These are phyloP conservation scores for Pholiota conissans DNA, from an alignment of 768 basidiomycete species.

Conservation along the genomic window DNA sequence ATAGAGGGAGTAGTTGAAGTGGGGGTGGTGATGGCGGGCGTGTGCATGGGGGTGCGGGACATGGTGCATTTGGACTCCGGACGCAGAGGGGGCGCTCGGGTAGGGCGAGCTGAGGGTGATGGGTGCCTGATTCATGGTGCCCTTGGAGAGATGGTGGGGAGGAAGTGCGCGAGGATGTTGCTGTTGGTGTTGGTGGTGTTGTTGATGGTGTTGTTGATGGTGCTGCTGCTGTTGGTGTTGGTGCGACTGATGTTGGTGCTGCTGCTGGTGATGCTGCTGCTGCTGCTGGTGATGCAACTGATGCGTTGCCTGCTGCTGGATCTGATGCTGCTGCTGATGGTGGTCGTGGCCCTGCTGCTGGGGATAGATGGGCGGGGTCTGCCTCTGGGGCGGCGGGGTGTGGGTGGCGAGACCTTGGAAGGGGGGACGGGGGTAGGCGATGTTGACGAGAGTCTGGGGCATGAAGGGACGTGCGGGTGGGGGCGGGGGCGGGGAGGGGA, in stretches of 20 bases:
- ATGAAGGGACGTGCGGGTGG: conserved; percentile 20
- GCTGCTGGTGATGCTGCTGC: conserved; percentile 4
- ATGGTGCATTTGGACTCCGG: conserved; percentile 59
- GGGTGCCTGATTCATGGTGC: conserved; percentile 34
- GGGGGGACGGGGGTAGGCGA: conserved; percentile 22
- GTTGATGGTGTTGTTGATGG: conserved; percentile 8
- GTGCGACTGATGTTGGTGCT: conserved; percentile 12
- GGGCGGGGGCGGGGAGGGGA: conserved; percentile 16
- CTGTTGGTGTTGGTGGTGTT: conserved; percentile 17
- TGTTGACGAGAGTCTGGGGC: conserved; percentile 20
- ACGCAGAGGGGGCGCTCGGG: conserved; percentile 47
- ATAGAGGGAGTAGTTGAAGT: conserved; percentile 35
- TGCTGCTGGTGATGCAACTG: too few relatives aligned
- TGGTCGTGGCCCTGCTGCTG: conserved; percentile 11
- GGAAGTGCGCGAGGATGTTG: too few relatives aligned
- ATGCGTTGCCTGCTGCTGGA: conserved; percentile 4
- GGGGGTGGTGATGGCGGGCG: conserved; percentile 67
- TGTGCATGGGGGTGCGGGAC: conserved; percentile 81
- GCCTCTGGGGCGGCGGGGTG: conserved; percentile 14
- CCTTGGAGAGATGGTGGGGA: conserved; percentile 25
- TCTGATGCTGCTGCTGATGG: conserved; percentile 11
- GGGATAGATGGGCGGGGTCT: conserved; percentile 8
- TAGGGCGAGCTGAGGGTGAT: conserved; percentile 62
- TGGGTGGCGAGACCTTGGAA: conserved; percentile 10
- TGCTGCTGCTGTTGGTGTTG: conserved; percentile 21